phyloP scores from a whole-genome alignment of 768 basidiomycete genomes.

The Rhizopogon vulgaris region DNA sequence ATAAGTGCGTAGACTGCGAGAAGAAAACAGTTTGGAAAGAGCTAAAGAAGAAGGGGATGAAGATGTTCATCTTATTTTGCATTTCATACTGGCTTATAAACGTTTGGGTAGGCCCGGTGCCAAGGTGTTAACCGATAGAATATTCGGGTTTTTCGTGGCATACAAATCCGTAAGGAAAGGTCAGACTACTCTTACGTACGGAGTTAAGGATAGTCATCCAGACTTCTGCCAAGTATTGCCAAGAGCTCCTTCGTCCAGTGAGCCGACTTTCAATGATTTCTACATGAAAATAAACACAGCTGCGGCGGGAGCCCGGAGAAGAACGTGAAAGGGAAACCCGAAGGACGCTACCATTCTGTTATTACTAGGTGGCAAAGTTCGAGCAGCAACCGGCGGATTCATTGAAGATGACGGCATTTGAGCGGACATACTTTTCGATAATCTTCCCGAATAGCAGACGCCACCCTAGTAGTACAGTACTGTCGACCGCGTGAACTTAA shows the following conservation, averaged over 20 bases:
- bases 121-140: slow-evolving; percentile 3
- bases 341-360: too few species aligned
- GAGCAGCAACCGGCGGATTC: too few species aligned
- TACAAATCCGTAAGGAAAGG: slow-evolving; percentile 12
- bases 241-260: slow-evolving; percentile 8
- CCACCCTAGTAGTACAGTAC: too few species aligned
- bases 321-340: slow-evolving; percentile 1
- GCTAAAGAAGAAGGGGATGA: slow-evolving; percentile 14
- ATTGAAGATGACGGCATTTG: slow-evolving; percentile 13
- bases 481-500: too few species aligned
- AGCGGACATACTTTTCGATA: slow-evolving; percentile 13
- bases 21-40: slow-evolving; percentile 4
- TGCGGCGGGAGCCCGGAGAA: slow-evolving; percentile 18
- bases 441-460: too few species aligned
- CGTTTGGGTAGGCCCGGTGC: not conserved
- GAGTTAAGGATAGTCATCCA: slow-evolving; percentile 3
- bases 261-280: slow-evolving; percentile 2
- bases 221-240: not conserved
- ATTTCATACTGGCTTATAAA: slow-evolving; percentile 15
- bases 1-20: slow-evolving; percentile 2
- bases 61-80: not conserved
- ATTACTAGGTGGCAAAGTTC: too few species aligned
- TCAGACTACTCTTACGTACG: slow-evolving; percentile 17
- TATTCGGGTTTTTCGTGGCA: slow-evolving; percentile 7
- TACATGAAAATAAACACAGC: not conserved